Evolutionary conservation across 257 asterid genomes (phyloP).

Genomic region (Datura wrightii): DNA sequence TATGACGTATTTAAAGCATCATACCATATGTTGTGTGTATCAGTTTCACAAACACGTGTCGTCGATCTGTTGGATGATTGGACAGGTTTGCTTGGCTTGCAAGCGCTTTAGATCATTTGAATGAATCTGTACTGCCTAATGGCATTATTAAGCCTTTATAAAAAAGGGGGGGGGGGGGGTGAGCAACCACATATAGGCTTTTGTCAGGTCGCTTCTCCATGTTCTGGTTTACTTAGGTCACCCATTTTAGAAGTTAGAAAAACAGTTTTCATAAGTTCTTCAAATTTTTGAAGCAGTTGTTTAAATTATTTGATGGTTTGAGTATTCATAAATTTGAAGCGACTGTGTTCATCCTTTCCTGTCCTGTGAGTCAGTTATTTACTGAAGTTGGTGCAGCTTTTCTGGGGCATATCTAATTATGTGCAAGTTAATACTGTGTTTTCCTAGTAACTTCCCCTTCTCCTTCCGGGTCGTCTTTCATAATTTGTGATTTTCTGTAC

Average conservation of each 20-base stretch:
- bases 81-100: neutral
- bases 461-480: neutral
- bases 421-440: neutral
- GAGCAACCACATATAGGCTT: neutral
- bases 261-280: neutral
- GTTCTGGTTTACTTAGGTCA: neutral
- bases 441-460: neutral
- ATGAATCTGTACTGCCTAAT: neutral
- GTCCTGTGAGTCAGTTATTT: neutral
- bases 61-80: neutral
- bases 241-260: neutral
- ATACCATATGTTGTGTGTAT: neutral
- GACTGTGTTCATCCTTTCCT: neutral
- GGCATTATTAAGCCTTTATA: neutral
- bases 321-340: neutral
- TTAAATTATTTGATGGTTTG: neutral
- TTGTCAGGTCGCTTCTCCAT: neutral
- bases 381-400: neutral
- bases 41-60: neutral
- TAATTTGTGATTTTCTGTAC: slow-evolving; percentile 1
- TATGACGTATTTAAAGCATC: neutral
- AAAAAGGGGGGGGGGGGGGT: neutral
- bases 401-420: neutral
- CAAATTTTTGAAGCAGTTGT: neutral
- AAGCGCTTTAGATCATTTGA: neutral